These are phyloP conservation scores for Puya raimondii DNA, from an alignment of 176 grass and related monocot species.

Conservation along the genomic window DNA sequence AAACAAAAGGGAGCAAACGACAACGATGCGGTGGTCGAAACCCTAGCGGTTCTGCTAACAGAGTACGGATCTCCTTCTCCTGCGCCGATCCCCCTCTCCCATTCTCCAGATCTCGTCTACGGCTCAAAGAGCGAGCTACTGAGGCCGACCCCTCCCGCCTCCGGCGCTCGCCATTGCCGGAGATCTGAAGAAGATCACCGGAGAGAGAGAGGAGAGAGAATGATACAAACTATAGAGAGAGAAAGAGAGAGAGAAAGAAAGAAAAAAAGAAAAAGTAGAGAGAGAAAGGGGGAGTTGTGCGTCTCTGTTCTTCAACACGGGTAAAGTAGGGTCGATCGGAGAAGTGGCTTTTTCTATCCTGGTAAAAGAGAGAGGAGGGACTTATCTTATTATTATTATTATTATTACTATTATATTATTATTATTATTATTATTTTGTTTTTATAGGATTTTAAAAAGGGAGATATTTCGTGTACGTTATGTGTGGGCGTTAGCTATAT, in stretches of 20 bases:
- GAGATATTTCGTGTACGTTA: too few species aligned
- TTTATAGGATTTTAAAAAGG: too few species aligned
- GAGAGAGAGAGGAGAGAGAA: neutral
- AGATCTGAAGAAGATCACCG: neutral
- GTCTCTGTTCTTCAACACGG: neutral
- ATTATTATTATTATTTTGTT: too few species aligned
- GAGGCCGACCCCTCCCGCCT: neutral
- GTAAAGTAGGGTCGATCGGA: neutral
- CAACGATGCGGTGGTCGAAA: neutral
- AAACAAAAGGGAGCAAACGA: neutral
- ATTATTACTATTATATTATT: too few species aligned
- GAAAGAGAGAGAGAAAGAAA: neutral
- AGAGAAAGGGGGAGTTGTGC: neutral
- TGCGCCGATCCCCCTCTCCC: conserved; percentile 3
- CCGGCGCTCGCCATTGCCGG: neutral
- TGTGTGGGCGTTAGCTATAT: too few species aligned
- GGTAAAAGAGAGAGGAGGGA: too few species aligned
- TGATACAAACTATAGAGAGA: neutral
- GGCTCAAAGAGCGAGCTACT: neutral
- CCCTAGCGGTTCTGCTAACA: neutral
- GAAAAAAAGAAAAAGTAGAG: neutral
- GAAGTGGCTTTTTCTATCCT: neutral
- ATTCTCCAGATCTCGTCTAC: conserved; percentile 22
- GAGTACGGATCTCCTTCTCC: conserved; percentile 5
- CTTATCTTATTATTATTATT: too few species aligned